phyloP scores from a whole-genome alignment of 1,284 basidiomycete species.

The Ganoderma meredithae region DNA sequence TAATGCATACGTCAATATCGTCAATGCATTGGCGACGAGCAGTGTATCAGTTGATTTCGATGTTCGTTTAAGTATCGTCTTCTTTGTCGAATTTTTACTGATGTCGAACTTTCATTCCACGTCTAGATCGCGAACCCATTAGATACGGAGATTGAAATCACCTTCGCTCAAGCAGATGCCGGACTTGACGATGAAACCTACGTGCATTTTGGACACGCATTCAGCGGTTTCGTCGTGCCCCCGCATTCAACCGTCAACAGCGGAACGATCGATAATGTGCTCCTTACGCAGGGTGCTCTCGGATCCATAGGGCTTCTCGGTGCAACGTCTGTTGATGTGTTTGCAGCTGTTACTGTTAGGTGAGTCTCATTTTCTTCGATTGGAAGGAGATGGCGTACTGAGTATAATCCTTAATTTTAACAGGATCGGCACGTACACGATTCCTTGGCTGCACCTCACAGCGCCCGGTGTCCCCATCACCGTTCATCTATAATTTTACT shows the following conservation, averaged over 20 bases:
- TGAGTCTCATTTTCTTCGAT: neutral
- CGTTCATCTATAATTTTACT: neutral
- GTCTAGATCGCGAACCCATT: conserved; percentile 55
- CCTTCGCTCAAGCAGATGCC: conserved; percentile 63
- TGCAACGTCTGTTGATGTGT: conserved; percentile 58
- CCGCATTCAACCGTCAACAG: conserved; percentile 65
- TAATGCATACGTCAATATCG: conserved; percentile 57
- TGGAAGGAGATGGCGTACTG: neutral
- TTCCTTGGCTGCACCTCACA: conserved; percentile 32
- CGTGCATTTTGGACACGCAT: conserved; percentile 63
- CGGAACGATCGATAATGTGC: conserved; percentile 60
- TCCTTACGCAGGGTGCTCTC: conserved; percentile 62
- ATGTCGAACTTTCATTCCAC: neutral
- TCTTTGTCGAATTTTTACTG: neutral
- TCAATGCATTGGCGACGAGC: conserved; percentile 54
- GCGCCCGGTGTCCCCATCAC: neutral
- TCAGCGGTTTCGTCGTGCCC: conserved; percentile 62
- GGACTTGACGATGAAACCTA: conserved; percentile 59
- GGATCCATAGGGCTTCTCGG: conserved; percentile 63
- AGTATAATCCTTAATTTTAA: neutral
- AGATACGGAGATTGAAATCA: conserved; percentile 61
- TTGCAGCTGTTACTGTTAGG: conserved; percentile 54
- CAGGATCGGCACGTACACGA: conserved; percentile 14
- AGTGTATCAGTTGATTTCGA: conserved; percentile 62
- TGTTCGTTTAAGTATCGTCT: neutral